phyloP scores from a whole-genome alignment of 257 asterid genomes.

The Primulina tabacum region DNA sequence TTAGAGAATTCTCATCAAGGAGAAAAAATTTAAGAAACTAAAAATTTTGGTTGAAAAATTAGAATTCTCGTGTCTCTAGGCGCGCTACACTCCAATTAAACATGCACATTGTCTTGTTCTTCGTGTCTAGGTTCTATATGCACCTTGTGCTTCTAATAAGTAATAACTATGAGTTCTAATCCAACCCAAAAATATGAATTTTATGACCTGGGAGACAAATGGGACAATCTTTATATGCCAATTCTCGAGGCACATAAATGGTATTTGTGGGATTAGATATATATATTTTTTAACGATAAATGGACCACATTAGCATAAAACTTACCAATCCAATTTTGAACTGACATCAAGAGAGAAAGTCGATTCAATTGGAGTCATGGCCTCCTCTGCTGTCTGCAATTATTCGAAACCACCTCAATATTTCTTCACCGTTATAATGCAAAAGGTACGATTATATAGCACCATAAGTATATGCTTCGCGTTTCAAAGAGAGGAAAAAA shows the following conservation, averaged over 20 bases:
- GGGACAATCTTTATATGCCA: background rate
- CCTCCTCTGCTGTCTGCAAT: conserved; percentile 89
- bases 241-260: background rate
- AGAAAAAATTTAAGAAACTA: no score
- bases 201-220: background rate
- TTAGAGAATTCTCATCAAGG: background rate
- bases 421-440: background rate
- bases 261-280: background rate
- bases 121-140: background rate
- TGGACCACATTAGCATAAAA: conserved; percentile 16
- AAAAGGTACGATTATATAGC: background rate
- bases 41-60: background rate
- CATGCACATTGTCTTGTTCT: background rate
- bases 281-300: background rate
- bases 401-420: conserved; percentile 21
- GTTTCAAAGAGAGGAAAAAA: background rate
- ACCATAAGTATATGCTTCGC: background rate
- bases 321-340: conserved; percentile 92
- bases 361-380: conserved; percentile 97
- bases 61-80: background rate
- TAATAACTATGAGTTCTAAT: background rate
- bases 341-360: conserved; percentile 93
- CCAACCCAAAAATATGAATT: no score
- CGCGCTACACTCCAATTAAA: background rate
- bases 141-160: background rate